A percentile compares a stretch with the other conserved stretches of the same genome.
These are phyloP conservation scores for Nephelium lappaceum DNA, from an alignment of 345 rosid genomes.

Conservation along the genomic window DNA sequence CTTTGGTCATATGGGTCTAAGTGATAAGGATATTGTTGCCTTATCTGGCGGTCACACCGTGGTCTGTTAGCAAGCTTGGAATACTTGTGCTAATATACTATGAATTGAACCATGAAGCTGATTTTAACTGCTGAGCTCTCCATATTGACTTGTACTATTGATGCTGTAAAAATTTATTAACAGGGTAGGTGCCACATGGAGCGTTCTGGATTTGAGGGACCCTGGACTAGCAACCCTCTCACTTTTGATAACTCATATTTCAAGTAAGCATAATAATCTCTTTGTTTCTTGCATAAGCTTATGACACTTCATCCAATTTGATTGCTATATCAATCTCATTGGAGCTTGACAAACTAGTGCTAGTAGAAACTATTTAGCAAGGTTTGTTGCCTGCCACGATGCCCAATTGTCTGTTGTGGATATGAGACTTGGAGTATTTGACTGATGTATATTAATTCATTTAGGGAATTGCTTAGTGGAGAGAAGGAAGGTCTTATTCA, in stretches of 20 bases:
- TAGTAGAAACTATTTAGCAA: neutral
- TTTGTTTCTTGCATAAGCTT: neutral
- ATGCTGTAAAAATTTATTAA: neutral
- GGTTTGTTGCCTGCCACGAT: neutral
- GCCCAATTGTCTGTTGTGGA: neutral
- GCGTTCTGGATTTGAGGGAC: conserved; percentile 91
- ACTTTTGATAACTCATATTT: conserved; percentile 86
- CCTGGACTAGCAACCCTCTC: conserved; percentile 88
- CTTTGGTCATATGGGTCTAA: conserved; percentile 90
- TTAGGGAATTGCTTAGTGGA: conserved; percentile 73
- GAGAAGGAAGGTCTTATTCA: conserved; percentile 83
- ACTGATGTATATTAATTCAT: neutral
- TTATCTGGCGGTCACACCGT: conserved; percentile 89
- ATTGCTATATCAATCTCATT: too few species aligned
- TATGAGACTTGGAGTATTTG: neutral
- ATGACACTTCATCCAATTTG: neutral
- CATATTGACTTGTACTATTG: neutral
- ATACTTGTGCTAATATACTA: neutral
- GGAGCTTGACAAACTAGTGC: neutral
- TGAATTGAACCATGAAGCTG: neutral
- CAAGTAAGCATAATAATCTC: conserved; percentile 44
- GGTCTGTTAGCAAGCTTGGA: conserved; percentile 37
- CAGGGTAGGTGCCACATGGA: conserved; percentile 97
- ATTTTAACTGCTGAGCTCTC: neutral
- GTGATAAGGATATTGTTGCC: conserved; percentile 81